Conservation (phyloP, 164 flowering plant species). For the Umbellularia californica region DNA sequence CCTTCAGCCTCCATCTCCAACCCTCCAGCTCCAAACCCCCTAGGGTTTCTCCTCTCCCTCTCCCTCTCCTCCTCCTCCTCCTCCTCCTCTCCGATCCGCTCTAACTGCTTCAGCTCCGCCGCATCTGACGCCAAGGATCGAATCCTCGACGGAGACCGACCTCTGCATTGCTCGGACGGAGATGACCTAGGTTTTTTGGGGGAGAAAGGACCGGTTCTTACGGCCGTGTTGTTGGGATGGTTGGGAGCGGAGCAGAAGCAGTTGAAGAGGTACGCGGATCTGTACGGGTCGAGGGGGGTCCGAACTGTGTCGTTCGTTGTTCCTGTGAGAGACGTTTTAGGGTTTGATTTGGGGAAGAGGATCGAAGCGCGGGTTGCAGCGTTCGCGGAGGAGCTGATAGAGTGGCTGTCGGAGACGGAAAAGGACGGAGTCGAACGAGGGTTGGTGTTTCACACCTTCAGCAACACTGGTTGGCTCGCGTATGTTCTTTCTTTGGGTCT, state of each 20-base stretch:
- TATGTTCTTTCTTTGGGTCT: conserved; percentile 32
- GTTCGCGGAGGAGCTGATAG: conserved; percentile 44
- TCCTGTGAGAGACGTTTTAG: conserved; percentile 46
- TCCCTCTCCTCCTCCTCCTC: conserved; percentile 14
- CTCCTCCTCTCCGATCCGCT: not conserved
- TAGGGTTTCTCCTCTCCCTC: conserved; percentile 24
- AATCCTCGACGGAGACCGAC: conserved; percentile 10
- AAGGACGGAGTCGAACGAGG: conserved; percentile 54
- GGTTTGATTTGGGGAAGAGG: conserved; percentile 58
- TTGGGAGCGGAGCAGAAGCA: conserved; percentile 78
- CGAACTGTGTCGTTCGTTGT: conserved; percentile 65
- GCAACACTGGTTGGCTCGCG: conserved; percentile 93
- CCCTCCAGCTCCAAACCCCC: conserved; percentile 7
- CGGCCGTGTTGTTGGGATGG: conserved; percentile 91
- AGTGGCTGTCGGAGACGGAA: conserved; percentile 51
- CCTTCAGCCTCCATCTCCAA: conserved; percentile 2
- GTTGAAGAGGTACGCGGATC: conserved; percentile 68
- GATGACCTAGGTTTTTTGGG: conserved; percentile 4
- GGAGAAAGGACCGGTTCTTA: conserved; percentile 23
- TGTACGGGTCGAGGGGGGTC: conserved; percentile 65
- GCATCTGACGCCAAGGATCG: conserved; percentile 15
- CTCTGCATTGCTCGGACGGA: not conserved
- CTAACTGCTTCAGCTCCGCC: conserved; percentile 6
- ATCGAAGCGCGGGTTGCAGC: conserved; percentile 42
- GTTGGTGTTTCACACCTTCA: conserved; percentile 86